A percentile compares a stretch with the other conserved stretches of the same genome.
Evolutionary conservation across 192 early-diverging fungal species (phyloP).

Genomic region (Spizellomyces punctatus): DNA sequence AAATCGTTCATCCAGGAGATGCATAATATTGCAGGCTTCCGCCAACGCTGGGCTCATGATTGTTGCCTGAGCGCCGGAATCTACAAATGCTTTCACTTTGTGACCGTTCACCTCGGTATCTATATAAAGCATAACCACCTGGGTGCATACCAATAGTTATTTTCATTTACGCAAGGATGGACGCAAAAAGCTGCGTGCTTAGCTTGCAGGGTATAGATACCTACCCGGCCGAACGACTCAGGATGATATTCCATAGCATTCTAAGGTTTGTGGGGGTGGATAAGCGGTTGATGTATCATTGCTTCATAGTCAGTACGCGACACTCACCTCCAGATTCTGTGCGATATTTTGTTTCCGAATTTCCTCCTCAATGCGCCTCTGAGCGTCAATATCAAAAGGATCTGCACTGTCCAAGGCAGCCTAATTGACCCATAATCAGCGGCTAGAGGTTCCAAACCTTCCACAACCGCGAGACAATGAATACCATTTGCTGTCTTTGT

Average conservation of each 20-base stretch:
- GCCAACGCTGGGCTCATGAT: conserved; percentile 71
- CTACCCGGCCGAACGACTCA: conserved; percentile 86
- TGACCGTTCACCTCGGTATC: conserved; percentile 86
- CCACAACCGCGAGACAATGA: background rate
- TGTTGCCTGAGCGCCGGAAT: conserved; percentile 95
- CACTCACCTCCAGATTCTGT: conserved; percentile 68
- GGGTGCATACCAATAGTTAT: background rate
- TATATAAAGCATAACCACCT: conserved; percentile 91
- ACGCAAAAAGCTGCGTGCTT: background rate
- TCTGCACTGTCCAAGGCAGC: conserved; percentile 67
- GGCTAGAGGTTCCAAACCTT: background rate
- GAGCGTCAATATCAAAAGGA: conserved; percentile 90
- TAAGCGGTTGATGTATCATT: conserved; percentile 4
- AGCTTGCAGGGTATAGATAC: background rate
- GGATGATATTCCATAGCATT: conserved; percentile 92
- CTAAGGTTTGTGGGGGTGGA: conserved; percentile 6
- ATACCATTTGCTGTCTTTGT: conserved; percentile 47
- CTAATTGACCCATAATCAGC: conserved; percentile 27
- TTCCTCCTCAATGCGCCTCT: conserved; percentile 86
- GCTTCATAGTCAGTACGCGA: background rate
- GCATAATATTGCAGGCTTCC: conserved; percentile 78
- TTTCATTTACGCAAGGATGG: background rate
- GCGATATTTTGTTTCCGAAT: conserved; percentile 85
- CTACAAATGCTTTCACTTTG: conserved; percentile 90
- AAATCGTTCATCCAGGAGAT: conserved; percentile 86